Conservation (phyloP, 495 filamentous ascomycete species). For the Trichoderma asperelloides region DNA sequence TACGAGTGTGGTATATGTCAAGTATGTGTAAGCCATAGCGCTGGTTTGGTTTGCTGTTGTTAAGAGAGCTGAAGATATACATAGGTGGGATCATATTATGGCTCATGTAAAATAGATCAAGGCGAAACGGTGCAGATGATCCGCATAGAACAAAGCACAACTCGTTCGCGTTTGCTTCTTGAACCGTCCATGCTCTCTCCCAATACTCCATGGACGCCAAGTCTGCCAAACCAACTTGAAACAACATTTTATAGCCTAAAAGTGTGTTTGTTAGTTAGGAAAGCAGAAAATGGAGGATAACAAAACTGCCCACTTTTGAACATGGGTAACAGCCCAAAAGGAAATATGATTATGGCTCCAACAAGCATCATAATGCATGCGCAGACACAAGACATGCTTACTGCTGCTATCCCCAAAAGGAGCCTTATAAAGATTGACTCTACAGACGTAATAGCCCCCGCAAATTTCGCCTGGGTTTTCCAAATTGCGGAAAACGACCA, state of each 20-base stretch:
- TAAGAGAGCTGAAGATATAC: not conserved
- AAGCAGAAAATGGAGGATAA: not conserved
- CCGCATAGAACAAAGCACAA: not conserved
- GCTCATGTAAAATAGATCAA: not conserved
- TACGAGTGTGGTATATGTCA: not conserved
- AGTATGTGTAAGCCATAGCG: not conserved
- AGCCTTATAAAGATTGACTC: not conserved
- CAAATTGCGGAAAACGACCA: not conserved
- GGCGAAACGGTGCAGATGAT: not conserved
- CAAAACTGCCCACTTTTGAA: not conserved
- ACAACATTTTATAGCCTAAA: not conserved
- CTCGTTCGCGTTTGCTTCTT: not conserved
- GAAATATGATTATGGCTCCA: not conserved
- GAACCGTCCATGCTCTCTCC: not conserved
- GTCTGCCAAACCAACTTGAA: not conserved
- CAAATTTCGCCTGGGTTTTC: not conserved
- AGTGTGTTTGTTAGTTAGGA: not conserved
- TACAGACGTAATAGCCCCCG: not conserved
- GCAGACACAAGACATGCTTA: not conserved
- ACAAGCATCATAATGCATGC: not conserved
- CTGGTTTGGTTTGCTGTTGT: not conserved
- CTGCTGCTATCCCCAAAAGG: not conserved
- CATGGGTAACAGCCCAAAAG: not conserved
- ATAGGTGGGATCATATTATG: not conserved
- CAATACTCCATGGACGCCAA: not conserved